Percentiles rank a stretch among this genome's conserved stretches.
These are phyloP conservation scores for Mediolabrus comicus DNA, from an alignment of 108 stramenopile genomes.

Conservation along the genomic window DNA sequence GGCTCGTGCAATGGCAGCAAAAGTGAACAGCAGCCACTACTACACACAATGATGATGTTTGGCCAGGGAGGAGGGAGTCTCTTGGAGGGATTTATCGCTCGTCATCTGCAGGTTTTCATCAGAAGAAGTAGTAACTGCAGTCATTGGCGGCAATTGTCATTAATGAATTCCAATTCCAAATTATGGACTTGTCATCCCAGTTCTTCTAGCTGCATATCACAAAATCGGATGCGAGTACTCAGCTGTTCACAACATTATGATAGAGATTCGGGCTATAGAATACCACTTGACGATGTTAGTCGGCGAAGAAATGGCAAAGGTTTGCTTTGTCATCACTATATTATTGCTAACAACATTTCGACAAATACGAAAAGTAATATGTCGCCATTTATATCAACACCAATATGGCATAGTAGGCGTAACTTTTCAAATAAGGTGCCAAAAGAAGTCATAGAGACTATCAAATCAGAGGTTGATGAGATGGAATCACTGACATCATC, in stretches of 20 bases:
- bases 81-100: neutral
- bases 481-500: constrained; percentile 16
- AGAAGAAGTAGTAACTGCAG: neutral
- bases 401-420: constrained; percentile 4
- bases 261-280: too few species aligned
- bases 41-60: neutral
- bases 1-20: constrained; percentile 41
- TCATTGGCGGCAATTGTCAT: neutral
- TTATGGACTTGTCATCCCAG: neutral
- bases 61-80: neutral
- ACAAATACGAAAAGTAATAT: too few species aligned
- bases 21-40: too few species aligned
- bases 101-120: neutral
- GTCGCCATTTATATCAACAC: constrained; percentile 2
- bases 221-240: neutral
- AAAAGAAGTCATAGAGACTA: constrained; percentile 16
- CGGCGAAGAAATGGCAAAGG: too few species aligned
- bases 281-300: too few species aligned
- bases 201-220: neutral
- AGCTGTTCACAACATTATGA: too few species aligned
- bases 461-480: constrained; percentile 36
- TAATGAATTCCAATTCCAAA: neutral
- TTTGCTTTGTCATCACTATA: neutral
- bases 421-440: constrained; percentile 7
- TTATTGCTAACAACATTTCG: neutral